Evolutionary conservation across 805 yeast species (phyloP), one percentile per base, ranked within the genome.

Genomic region (Cyberlindnera misumaiensis): DNA sequence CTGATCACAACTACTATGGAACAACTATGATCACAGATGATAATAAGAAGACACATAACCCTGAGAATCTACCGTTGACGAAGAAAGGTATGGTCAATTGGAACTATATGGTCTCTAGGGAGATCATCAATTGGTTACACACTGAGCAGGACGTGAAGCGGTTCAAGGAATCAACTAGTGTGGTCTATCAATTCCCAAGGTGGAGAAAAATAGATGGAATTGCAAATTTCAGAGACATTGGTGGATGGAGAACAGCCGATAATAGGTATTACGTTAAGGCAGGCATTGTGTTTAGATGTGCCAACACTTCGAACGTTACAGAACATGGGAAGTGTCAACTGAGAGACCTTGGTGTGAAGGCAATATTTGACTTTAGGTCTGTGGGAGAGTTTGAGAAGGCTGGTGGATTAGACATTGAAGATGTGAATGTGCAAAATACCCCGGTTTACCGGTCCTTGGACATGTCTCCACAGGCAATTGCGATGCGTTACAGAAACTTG

Each of bases 1-100:
- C 95, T 0, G 89, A 86, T 55, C 97, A 89, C 59, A 85, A 83
- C 51, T 88, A 72, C 53, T 83, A 72, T 53, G 90, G 93, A 0
- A 45, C 53, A 1, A 52, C 58, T 3, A 61, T 49, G 9, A 64
- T 71, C 33, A 49, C 59, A 13, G 62, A 60, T 15, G 68, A 53
- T 11, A 51, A 54, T 38, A 31, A 64, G 48, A 40, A 14, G 4
- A 36, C 38, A 27, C 49, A 44, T 45, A 62, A 67, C 53, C 66
- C 75, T 13, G 44, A 53, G 13, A 40, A 54, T 15, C 46, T 65
- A 15, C 83, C 85, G 0, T 35, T 72, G 28, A 71, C 55, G 35
- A 56, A 62, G n/a, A 61, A 59, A 13, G 66, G 68, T 0, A 61
- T 62, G 27, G 75, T 77, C 32, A 83, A 84, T 54, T 83, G 75